A percentile compares a stretch with the other conserved stretches of the same genome.
phyloP scores from a whole-genome alignment of 352 stramenopile species.

The Phytopythium ostracodes region DNA sequence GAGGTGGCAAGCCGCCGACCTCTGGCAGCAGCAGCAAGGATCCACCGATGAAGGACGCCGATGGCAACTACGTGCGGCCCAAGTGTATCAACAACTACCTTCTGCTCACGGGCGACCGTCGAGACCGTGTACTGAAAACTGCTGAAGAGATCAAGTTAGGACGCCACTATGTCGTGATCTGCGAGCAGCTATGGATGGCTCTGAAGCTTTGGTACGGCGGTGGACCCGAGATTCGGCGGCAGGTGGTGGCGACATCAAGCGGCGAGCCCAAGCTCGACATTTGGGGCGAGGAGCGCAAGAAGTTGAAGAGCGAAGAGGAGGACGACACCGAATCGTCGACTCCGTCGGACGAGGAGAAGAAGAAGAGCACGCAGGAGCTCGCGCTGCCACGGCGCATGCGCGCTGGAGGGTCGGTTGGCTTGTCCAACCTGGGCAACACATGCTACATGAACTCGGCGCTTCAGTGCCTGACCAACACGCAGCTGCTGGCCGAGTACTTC shows the following conservation, averaged over 20 bases:
- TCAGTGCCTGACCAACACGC: conserved; percentile 95
- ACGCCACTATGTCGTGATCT: conserved; percentile 86
- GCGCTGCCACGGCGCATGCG: conserved; percentile 73
- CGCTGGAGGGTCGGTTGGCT: conserved; percentile 64
- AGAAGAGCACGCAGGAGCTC: conserved; percentile 43
- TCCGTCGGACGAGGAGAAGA: conserved; percentile 52
- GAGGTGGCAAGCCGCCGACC: conserved; percentile 33
- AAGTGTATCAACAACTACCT: conserved; percentile 85
- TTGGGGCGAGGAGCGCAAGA: conserved; percentile 65
- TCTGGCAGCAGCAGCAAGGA: conserved; percentile 35
- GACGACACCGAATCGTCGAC: conserved; percentile 33
- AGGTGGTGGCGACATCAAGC: conserved; percentile 64
- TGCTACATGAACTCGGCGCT: conserved; percentile 95
- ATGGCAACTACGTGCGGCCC: conserved; percentile 75
- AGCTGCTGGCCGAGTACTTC: conserved; percentile 96
- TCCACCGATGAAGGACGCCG: conserved; percentile 65
- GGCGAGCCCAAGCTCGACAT: conserved; percentile 72
- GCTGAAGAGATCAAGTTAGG: conserved; percentile 73
- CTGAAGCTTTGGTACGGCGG: conserved; percentile 92
- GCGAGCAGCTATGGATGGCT: conserved; percentile 85
- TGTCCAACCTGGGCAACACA: conserved; percentile 93
- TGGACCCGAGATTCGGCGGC: conserved; percentile 80
- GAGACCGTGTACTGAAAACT: conserved; percentile 62
- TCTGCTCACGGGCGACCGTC: conserved; percentile 64
- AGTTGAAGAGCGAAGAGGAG: conserved; percentile 49